Evolutionary conservation across 306 rosid species (phyloP).

Genomic region (Gastrolobium villosum): DNA sequence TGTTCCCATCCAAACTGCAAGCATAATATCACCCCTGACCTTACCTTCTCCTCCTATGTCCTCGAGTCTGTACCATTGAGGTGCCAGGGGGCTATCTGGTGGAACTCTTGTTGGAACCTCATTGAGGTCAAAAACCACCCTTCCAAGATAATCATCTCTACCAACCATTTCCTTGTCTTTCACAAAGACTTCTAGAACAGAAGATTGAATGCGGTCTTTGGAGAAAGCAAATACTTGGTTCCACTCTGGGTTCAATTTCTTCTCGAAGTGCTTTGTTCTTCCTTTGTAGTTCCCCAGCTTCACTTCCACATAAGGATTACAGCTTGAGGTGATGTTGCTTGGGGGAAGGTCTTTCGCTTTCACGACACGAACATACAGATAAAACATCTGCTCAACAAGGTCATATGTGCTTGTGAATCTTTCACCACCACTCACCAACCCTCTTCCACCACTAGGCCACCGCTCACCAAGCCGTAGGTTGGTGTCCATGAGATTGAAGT

Average conservation of each 20-base stretch:
- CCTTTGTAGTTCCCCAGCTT: constrained; percentile 90
- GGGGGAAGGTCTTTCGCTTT: constrained; percentile 85
- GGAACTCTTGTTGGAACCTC: constrained; percentile 93
- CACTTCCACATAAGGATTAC: constrained; percentile 87
- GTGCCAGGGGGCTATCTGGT: constrained; percentile 89
- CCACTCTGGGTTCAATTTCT: constrained; percentile 83
- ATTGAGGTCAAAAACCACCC: constrained; percentile 78
- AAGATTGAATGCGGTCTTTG: constrained; percentile 79
- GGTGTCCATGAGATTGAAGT: constrained; percentile 63
- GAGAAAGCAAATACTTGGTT: constrained; percentile 90
- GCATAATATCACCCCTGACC: constrained; percentile 82
- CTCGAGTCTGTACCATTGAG: constrained; percentile 84
- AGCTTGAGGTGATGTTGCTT: constrained; percentile 69
- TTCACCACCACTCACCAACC: constrained; percentile 69
- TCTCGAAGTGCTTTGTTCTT: constrained; percentile 77
- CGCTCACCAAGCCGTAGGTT: constrained; percentile 64
- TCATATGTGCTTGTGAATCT: constrained; percentile 69
- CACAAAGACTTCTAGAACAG: constrained; percentile 76
- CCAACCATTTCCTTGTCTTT: constrained; percentile 88
- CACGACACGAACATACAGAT: constrained; percentile 76
- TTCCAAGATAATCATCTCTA: constrained; percentile 81
- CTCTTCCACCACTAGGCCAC: constrained; percentile 67
- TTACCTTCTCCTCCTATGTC: constrained; percentile 70
- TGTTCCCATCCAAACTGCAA: constrained; percentile 94
- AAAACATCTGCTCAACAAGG: constrained; percentile 85